phyloP scores from a whole-genome alignment of 345 rosid species.

The Sonneratia caseolaris region DNA sequence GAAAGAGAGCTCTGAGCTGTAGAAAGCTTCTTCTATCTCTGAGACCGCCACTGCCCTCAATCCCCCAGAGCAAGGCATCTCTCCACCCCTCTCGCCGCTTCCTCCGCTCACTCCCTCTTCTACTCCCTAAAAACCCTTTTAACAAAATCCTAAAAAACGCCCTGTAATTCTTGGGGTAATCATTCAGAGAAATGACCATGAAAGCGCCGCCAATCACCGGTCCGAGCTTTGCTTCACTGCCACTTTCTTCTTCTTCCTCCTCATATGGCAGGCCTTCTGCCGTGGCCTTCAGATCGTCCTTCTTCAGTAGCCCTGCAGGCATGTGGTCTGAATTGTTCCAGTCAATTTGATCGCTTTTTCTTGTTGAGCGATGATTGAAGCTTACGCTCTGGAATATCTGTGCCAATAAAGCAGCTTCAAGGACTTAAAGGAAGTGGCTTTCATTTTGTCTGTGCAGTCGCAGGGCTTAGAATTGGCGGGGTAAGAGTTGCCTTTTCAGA shows the following conservation, averaged over 20 bases:
- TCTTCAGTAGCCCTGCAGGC: conserved; percentile 23
- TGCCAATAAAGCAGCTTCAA: not conserved
- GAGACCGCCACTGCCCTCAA: not conserved
- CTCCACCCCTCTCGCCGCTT: not conserved
- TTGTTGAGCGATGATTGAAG: not conserved
- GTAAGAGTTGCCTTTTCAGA: conserved; percentile 26
- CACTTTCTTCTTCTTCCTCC: conserved; percentile 10
- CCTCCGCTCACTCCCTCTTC: not conserved
- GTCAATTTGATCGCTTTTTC: not conserved
- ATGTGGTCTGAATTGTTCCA: not conserved
- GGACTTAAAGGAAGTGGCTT: not conserved
- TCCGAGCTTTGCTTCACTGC: conserved; percentile 17
- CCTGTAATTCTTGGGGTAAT: not conserved
- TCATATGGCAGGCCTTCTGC: conserved; percentile 9
- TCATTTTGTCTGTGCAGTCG: not conserved
- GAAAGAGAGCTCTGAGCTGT: not conserved
- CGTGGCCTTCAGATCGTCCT: conserved; percentile 25
- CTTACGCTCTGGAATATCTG: not conserved
- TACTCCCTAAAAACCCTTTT: too few species aligned
- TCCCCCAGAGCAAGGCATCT: not conserved
- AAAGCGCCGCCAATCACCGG: conserved; percentile 36
- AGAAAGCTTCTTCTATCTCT: not conserved
- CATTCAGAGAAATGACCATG: conserved; percentile 22
- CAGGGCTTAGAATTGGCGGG: conserved; percentile 20
- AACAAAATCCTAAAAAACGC: not conserved